These are phyloP conservation scores for Naganishia onofrii DNA, from an alignment of 768 basidiomycete species.

Conservation along the genomic window DNA sequence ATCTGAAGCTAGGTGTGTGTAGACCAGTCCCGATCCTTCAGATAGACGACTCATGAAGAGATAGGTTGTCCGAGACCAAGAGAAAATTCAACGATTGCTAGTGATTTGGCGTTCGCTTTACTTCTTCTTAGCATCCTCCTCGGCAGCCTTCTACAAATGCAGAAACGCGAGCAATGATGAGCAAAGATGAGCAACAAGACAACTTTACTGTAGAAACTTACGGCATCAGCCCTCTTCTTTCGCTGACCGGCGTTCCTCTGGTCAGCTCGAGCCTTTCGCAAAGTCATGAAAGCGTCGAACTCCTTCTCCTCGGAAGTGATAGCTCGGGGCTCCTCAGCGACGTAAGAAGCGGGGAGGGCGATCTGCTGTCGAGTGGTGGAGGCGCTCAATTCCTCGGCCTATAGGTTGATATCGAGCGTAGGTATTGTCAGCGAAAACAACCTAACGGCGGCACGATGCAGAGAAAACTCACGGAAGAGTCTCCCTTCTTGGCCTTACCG, in stretches of 20 bases:
- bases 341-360: conserved; percentile 64
- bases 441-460: not conserved
- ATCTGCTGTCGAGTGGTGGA: conserved; percentile 63
- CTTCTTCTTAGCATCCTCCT: conserved; percentile 45
- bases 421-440: not conserved
- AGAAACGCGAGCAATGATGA: not conserved
- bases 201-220: not conserved
- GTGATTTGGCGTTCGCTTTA: conserved; percentile 26
- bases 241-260: conserved; percentile 81
- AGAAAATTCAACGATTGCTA: conserved; percentile 3
- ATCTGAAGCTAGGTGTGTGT: not conserved
- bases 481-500: conserved; percentile 91
- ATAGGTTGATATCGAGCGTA: not conserved
- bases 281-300: conserved; percentile 82
- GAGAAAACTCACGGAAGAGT: conserved; percentile 69
- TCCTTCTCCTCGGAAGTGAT: conserved; percentile 86
- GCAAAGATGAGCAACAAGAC: not conserved
- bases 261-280: conserved; percentile 77
- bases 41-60: conserved; percentile 7
- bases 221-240: conserved; percentile 59
- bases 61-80: conserved; percentile 15
- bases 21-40: not conserved
- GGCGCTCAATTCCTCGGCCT: conserved; percentile 82
- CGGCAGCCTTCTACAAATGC: conserved; percentile 43
- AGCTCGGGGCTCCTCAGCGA: conserved; percentile 81